These are phyloP conservation scores for Trametes cingulata DNA, from an alignment of 768 basidiomycete genomes.

Conservation along the genomic window DNA sequence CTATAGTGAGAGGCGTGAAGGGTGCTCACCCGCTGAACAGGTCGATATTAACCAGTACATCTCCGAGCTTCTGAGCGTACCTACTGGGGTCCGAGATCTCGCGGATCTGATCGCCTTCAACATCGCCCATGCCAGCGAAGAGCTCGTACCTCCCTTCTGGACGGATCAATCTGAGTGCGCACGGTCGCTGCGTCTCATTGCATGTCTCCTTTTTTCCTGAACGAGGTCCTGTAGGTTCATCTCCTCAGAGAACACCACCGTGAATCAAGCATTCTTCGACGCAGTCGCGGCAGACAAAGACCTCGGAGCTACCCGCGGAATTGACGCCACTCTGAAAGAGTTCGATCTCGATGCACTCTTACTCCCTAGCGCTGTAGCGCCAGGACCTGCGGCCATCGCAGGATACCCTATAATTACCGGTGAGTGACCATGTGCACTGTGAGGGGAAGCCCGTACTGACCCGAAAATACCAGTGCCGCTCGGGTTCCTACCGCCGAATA, in stretches of 20 bases:
- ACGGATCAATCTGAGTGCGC: conserved; percentile 38
- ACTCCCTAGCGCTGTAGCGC: conserved; percentile 28
- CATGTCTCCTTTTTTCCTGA: too few relatives aligned
- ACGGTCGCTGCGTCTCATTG: too few relatives aligned
- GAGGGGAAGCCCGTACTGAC: background rate
- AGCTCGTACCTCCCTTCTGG: conserved; percentile 40
- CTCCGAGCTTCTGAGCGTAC: conserved; percentile 47
- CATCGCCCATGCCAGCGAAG: conserved; percentile 49
- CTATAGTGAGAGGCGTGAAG: too few relatives aligned
- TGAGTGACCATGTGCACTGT: conserved; percentile 25
- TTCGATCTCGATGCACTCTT: conserved; percentile 37
- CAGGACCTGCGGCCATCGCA: conserved; percentile 48
- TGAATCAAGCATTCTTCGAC: conserved; percentile 33
- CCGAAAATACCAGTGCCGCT: conserved; percentile 48
- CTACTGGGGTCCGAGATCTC: conserved; percentile 53
- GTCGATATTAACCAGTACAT: conserved; percentile 53
- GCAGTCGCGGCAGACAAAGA: conserved; percentile 34
- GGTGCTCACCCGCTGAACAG: conserved; percentile 32
- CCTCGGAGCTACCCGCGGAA: conserved; percentile 35
- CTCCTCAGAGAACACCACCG: conserved; percentile 28
- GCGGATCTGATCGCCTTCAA: conserved; percentile 62
- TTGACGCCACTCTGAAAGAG: conserved; percentile 35
- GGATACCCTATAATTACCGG: conserved; percentile 71
- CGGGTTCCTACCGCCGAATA: conserved; percentile 55
- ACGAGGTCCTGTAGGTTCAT: conserved; percentile 27